phyloP scores from a whole-genome alignment of 805 yeast genomes.

The Ogataea nonfermentans region DNA sequence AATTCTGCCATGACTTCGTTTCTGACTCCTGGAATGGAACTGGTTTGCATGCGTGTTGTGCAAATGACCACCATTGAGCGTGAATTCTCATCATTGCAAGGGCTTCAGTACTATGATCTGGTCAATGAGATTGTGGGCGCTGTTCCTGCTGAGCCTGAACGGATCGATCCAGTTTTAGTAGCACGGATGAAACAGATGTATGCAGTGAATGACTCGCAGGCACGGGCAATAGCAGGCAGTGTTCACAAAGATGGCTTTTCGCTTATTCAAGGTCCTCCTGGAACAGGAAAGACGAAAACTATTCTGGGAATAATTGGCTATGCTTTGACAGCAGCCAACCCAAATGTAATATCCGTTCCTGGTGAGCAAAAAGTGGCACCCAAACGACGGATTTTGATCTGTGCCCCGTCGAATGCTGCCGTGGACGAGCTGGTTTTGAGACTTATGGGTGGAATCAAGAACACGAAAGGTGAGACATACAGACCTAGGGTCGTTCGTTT shows the following conservation, averaged over 20 bases:
- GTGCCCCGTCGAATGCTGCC: conserved; percentile 99
- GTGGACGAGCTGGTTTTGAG: conserved; percentile 92
- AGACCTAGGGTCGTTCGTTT: conserved; percentile 75
- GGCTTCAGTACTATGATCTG: conserved; percentile 78
- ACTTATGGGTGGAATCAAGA: conserved; percentile 66
- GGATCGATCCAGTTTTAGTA: conserved; percentile 39
- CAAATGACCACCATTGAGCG: conserved; percentile 92
- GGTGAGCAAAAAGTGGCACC: conserved; percentile 8
- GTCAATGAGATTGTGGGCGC: conserved; percentile 66
- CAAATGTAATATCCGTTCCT: conserved; percentile 13
- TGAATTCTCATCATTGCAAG: conserved; percentile 81
- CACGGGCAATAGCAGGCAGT: conserved; percentile 79
- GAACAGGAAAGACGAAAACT: conserved; percentile 98
- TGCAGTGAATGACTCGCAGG: conserved; percentile 84
- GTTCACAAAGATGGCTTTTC: conserved; percentile 72
- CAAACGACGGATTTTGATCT: conserved; percentile 67
- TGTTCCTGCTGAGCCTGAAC: conserved; percentile 46
- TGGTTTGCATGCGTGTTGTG: conserved; percentile 72
- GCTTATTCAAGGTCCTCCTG: conserved; percentile 97
- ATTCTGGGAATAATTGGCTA: conserved; percentile 89
- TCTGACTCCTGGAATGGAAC: conserved; percentile 59
- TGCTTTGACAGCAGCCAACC: conserved; percentile 43
- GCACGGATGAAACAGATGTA: conserved; percentile 45
- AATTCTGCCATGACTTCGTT: conserved; percentile 49
- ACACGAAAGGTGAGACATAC: conserved; percentile 50